Conservation (phyloP, 768 basidiomycete genomes). For the Pleurotus tuoliensis region DNA sequence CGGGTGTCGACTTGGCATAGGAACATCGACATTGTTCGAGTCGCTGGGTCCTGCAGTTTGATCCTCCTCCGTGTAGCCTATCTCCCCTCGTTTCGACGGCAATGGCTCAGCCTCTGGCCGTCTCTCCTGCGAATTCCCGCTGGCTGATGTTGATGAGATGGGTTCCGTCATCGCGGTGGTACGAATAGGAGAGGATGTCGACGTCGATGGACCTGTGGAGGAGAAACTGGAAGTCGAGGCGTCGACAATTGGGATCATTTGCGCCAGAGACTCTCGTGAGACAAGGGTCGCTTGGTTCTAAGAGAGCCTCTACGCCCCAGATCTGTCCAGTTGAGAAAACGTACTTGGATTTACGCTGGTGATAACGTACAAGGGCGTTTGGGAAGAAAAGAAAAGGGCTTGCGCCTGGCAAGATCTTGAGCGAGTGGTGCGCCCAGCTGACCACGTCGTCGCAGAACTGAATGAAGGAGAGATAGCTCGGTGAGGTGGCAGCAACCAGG, state of each 20-base stretch:
- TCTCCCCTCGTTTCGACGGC: conserved; percentile 62
- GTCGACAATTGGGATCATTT: conserved; percentile 11
- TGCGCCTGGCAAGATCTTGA: conserved; percentile 39
- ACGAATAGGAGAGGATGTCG: background rate
- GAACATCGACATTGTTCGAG: conserved; percentile 14
- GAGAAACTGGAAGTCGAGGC: conserved; percentile 9
- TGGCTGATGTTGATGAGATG: background rate
- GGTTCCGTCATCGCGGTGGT: background rate
- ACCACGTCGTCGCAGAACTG: background rate
- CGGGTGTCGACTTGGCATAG: conserved; percentile 44
- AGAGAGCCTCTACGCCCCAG: background rate
- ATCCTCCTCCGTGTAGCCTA: conserved; percentile 49
- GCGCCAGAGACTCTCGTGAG: background rate
- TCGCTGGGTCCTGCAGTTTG: too few species aligned
- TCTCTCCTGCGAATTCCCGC: conserved; percentile 20
- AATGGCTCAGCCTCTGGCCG: conserved; percentile 57
- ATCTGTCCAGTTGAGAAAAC: conserved; percentile 15
- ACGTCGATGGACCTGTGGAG: conserved; percentile 1
- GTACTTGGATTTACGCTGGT: conserved; percentile 9
- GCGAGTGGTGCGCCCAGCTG: too few species aligned
- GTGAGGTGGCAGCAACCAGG: conserved; percentile 8
- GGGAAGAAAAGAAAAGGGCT: conserved; percentile 22
- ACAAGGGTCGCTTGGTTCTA: background rate
- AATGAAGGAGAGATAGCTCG: background rate
- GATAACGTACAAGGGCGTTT: conserved; percentile 8